Base-by-base conservation (phyloP, 2,329 filamentous ascomycete species). In the Blastomyces parvus region DNA sequence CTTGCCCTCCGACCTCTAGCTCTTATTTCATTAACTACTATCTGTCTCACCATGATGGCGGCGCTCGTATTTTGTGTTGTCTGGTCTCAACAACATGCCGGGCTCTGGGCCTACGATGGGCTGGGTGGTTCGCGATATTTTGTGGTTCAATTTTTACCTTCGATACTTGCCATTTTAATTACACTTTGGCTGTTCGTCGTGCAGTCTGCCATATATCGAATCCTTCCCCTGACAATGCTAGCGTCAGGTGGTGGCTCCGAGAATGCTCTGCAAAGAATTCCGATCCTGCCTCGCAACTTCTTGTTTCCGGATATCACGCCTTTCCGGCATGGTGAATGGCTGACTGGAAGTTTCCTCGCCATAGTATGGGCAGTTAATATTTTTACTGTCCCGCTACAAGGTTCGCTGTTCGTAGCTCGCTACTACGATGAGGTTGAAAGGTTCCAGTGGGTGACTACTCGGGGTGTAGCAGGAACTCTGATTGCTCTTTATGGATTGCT, bases 121-220 rank as follows among this genome's bases (percentile, higher is more conserved):
- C 87, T 91, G 63, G 88, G 89, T 65, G 88, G 87, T 59, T 82
- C 82, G 9, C 82, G 86, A 67, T 96, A 95, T 75, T 96, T 97
- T 73, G 76, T 95, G 57, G 94, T 96, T 74, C 84, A 91, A 65
- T 90, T 96, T 67, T 78, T 97, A 1, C 92, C 93, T 1, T 90
- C 91, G 63, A 78, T 96, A 0, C 72, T 95, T 17, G 90, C 87
- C 0, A 85, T 86, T 25, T 67, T 87, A 14, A 77, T 96, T 44
- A 80, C 94, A 56, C 74, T 97, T 7, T 96, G 90, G 80, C 82
- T 90, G 0, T 87, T 96, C 69, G 84, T 86, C 67, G 80, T 96
- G 48, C 83, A 91, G 68, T 81, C 83, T 0, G 85, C 91, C 2
- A 83, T 91, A n/a, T 85, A 88, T 66, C 86, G 93, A 64, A 83